Conservation (phyloP, 2,329 filamentous ascomycete genomes). For the Tolypocladium sp. region DNA sequence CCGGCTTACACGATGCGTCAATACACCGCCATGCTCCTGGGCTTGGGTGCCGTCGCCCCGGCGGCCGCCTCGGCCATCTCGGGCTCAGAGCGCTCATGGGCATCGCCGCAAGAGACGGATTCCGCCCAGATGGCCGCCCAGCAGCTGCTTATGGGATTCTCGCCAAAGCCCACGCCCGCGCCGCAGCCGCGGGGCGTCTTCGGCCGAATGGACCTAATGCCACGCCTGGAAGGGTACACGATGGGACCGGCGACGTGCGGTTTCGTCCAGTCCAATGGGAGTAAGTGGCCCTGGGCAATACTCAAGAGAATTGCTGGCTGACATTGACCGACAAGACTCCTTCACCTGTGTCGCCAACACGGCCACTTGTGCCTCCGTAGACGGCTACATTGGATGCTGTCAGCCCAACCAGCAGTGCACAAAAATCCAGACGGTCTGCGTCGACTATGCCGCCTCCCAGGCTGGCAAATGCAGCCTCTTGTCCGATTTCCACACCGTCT, state of each 20-base stretch:
- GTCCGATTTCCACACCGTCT: conserved; percentile 22
- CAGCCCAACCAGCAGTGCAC: conserved; percentile 16
- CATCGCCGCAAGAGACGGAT: conserved; percentile 17
- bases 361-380: conserved; percentile 15
- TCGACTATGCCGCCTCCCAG: conserved; percentile 17
- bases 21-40: not conserved
- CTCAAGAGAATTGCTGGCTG: not conserved
- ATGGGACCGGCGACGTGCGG: conserved; percentile 20
- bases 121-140: conserved; percentile 7
- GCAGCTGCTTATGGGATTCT: conserved; percentile 19
- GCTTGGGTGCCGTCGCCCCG: not conserved
- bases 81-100: conserved; percentile 16
- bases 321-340: conserved; percentile 9
- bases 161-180: conserved; percentile 20
- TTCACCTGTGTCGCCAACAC: conserved; percentile 17
- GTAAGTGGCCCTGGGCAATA: conserved; percentile 12
- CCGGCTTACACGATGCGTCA: not conserved
- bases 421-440: conserved; percentile 20
- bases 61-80: conserved; percentile 3
- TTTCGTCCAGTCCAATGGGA: conserved; percentile 14
- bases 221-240: conserved; percentile 17
- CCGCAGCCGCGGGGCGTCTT: conserved; percentile 13
- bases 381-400: conserved; percentile 22
- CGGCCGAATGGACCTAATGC: conserved; percentile 18
- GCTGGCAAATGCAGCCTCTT: conserved; percentile 15